Conservation (phyloP, 495 filamentous ascomycete species). For the Thermothielavioides terrestris region DNA sequence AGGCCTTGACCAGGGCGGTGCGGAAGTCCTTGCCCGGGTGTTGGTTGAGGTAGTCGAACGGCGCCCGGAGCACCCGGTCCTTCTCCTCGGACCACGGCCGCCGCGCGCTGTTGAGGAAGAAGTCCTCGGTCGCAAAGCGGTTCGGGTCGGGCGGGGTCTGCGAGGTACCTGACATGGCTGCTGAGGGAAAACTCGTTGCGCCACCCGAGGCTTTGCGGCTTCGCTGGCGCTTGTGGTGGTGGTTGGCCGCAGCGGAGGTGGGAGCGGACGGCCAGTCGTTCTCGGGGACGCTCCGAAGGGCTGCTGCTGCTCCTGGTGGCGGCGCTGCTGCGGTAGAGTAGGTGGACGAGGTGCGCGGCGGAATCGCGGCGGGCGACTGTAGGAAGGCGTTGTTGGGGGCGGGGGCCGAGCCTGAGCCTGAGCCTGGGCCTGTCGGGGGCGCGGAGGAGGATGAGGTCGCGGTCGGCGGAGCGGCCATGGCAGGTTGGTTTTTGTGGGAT, state of each 20-base stretch:
- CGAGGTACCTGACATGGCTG: conserved; percentile 26
- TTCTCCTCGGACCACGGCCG: conserved; percentile 60
- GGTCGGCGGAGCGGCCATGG: conserved; percentile 19
- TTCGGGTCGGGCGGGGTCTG: conserved; percentile 32
- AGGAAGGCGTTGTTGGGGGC: conserved; percentile 25
- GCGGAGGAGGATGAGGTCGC: conserved; percentile 7
- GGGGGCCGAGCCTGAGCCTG: too few relatives aligned
- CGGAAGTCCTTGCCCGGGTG: conserved; percentile 92
- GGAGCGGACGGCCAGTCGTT: conserved; percentile 40
- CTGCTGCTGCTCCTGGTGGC: conserved; percentile 31
- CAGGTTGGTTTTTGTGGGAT: conserved; percentile 19
- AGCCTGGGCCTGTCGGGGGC: too few relatives aligned
- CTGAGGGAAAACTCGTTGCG: conserved; percentile 18
- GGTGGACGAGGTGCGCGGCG: conserved; percentile 63
- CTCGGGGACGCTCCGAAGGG: conserved; percentile 49
- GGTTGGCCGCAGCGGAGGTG: not conserved
- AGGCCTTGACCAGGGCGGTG: conserved; percentile 74
- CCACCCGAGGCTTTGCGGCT: conserved; percentile 26
- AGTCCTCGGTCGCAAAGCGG: conserved; percentile 40
- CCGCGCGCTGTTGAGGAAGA: conserved; percentile 28
- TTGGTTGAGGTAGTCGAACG: conserved; percentile 77
- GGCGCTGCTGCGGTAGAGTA: conserved; percentile 16
- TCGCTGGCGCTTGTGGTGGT: conserved; percentile 21
- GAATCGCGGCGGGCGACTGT: conserved; percentile 59
- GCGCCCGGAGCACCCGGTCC: conserved; percentile 71